Base-by-base conservation (phyloP, 805 yeast species). In the Candida endomychidarum region DNA sequence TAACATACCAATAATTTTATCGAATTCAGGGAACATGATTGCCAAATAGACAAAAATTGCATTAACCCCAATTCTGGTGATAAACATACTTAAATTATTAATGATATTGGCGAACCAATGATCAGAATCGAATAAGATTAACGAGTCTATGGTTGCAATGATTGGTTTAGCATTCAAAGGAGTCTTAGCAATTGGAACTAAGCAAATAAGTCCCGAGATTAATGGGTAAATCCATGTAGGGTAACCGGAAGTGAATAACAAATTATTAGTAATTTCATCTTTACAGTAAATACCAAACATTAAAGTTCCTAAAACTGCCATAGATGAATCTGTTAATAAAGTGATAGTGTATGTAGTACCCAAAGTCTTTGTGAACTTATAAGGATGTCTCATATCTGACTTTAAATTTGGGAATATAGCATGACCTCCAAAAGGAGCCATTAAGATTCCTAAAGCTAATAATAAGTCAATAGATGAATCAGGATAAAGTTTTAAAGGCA, bases 341-440 rank as follows among this genome's bases (percentile, higher is more conserved):
- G 88, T 78, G 44, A 82, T 78, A 17, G 74, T 54, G 49, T 82
- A 85, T 0, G 91, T 80, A 2, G 72, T 57, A 33, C 67, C 62
- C 53, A 83, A 67, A 45, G 88, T 78, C 11, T 57, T 55, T 14
- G 63, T 61, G 58, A 77, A 83, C 46, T 74, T 77, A 21, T 65
- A 56, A 3, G 91, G 90, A 48, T 79, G 83, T 39, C 85, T 70
- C 84, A 85, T 81, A 58, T 85, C 95, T 24, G 80, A 72, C 56
- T 79, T 81, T 38, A 85, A 67, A 49, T 85, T 85, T 2, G 93
- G 93, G 53, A 85, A 86, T 18, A 86, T 77, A 4, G 93, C 87
- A 61, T 86, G 93, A 0, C 93, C 91, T 5, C 93, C 89, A 69
- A 85, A 86, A 1, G 91, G 90, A 3, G 90, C 83, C 72, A 81